Conservation (phyloP, 371 early-diverging fungal species). For the Mucor sp. region DNA sequence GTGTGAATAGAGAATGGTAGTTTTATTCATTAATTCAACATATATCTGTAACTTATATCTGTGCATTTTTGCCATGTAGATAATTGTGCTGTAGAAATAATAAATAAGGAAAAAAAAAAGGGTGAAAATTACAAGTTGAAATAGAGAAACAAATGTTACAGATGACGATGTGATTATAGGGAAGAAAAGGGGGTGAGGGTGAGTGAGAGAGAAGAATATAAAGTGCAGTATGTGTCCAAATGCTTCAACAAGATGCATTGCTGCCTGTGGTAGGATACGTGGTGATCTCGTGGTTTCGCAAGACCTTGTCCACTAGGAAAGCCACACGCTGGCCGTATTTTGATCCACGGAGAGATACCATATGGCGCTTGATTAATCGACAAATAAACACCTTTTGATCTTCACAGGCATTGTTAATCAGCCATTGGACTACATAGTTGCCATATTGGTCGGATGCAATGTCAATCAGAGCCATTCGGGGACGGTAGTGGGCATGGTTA, state of each 20-base stretch:
- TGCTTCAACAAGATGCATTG: background rate
- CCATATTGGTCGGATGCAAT: slow-evolving; percentile 75
- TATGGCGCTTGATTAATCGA: slow-evolving; percentile 68
- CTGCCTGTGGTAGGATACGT: slow-evolving; percentile 23
- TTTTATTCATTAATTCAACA: background rate
- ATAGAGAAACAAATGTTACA: background rate
- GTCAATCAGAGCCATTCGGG: slow-evolving; percentile 55
- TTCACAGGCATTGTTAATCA: slow-evolving; percentile 52
- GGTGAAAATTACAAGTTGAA: background rate
- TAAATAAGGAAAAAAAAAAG: background rate
- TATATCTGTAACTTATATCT: background rate
- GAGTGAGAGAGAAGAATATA: background rate
- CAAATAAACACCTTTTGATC: slow-evolving; percentile 64
- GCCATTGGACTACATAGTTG: slow-evolving; percentile 89
- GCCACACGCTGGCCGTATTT: slow-evolving; percentile 84
- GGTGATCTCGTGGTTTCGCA: slow-evolving; percentile 33
- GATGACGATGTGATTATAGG: background rate
- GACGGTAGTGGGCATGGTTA: slow-evolving; percentile 13
- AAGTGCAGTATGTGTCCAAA: too few species aligned
- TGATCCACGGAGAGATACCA: slow-evolving; percentile 69
- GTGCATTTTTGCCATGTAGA: background rate
- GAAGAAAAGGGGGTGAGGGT: background rate
- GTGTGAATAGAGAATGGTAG: background rate
- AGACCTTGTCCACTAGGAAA: slow-evolving; percentile 65
- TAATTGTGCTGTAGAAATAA: background rate